Conservation (phyloP, 2,329 filamentous ascomycete genomes). For the Metarhizium album region DNA sequence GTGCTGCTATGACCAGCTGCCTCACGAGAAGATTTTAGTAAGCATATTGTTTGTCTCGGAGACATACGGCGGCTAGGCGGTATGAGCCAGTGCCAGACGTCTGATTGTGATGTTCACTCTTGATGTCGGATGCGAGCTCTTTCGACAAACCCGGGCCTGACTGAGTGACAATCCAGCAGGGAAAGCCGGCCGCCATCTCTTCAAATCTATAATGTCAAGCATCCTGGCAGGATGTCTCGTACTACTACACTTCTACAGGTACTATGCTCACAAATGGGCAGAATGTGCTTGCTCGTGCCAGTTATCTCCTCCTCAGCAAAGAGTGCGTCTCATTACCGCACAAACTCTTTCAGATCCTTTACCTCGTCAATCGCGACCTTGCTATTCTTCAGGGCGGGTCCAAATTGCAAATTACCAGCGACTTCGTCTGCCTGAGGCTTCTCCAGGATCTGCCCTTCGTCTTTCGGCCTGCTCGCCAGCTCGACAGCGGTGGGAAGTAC, state of each 20-base stretch:
- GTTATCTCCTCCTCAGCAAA: neutral
- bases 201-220: neutral
- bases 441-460: slow-evolving; percentile 7
- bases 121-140: too few relatives aligned
- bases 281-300: neutral
- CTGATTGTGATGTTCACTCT: too few relatives aligned
- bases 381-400: slow-evolving; percentile 46
- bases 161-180: neutral
- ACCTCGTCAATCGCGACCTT: slow-evolving; percentile 55
- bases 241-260: neutral
- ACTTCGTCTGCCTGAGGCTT: slow-evolving; percentile 23
- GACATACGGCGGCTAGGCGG: too few relatives aligned
- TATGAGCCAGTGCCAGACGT: too few relatives aligned
- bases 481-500: slow-evolving; percentile 50
- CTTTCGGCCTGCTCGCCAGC: slow-evolving; percentile 28
- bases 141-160: too few relatives aligned
- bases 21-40: too few relatives aligned
- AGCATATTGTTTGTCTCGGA: too few relatives aligned
- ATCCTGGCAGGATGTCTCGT: neutral
- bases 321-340: slow-evolving; percentile 22
- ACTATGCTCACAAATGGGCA: neutral
- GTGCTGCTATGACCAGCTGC: too few relatives aligned
- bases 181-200: neutral
- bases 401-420: slow-evolving; percentile 41
- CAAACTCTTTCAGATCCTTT: slow-evolving; percentile 47